Evolutionary conservation across 2,329 filamentous ascomycete species (phyloP).

Genomic region (Neonectria faginata): DNA sequence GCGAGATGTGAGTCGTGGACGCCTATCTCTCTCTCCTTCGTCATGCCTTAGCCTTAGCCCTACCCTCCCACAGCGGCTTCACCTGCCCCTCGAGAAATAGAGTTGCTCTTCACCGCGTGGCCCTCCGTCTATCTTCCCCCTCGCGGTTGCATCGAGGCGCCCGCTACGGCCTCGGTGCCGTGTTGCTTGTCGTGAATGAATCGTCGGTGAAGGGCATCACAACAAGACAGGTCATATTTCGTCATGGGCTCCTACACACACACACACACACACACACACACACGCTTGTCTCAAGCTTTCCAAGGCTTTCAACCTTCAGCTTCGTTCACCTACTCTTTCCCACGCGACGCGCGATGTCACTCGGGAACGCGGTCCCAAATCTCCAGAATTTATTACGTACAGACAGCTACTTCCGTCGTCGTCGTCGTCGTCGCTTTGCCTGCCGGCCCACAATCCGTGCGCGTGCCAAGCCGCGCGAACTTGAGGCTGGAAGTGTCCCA

Average conservation of each 20-base stretch:
- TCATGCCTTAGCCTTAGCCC: constrained; percentile 6
- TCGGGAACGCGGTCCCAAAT: not conserved
- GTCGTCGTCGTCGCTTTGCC: not conserved
- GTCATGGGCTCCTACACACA: not conserved
- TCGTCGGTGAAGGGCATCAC: not conserved
- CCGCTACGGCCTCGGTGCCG: not conserved
- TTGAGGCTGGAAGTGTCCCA: not conserved
- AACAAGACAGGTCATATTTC: not conserved
- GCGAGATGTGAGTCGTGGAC: too few relatives aligned
- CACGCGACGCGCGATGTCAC: constrained; percentile 1
- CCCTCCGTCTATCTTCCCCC: not conserved
- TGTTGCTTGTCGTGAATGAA: not conserved
- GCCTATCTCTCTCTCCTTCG: not conserved
- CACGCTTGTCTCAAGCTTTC: not conserved
- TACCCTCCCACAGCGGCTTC: not conserved
- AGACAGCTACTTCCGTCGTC: not conserved
- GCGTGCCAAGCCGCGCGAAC: not conserved
- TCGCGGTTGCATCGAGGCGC: not conserved
- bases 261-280: not conserved
- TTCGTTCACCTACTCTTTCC: not conserved
- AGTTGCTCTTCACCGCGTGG: not conserved
- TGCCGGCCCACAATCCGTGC: not conserved
- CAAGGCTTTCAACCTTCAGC: not conserved
- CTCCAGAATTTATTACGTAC: not conserved
- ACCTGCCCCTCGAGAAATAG: not conserved